Base-by-base conservation (phyloP, 345 rosid species). In the Punica granatum region DNA sequence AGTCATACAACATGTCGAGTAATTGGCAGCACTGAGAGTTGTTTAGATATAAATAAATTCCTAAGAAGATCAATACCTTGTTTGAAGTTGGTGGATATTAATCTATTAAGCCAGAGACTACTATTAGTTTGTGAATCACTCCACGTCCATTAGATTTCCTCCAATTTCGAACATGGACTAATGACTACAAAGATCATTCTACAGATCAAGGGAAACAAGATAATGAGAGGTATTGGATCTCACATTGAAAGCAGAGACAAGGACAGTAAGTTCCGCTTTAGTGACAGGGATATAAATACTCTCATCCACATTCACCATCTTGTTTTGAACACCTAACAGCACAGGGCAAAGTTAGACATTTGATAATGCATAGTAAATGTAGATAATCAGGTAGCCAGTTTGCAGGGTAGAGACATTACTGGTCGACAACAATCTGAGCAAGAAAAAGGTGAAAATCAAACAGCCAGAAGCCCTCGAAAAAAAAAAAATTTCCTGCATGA, bases 241-340 rank as follows among this genome's bases (percentile, higher is more conserved):
- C 70, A 93, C 98, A 34, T 75, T 86, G 83, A 89, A 89, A 59
- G 92, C 94, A 8, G 94, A 80, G 60, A 74, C 46, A 43, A 93
- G 89, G 79, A 88, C 89, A 14, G 97, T 72, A 67, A 72, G 87
- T 81, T 93, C 98, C 28, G 88, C 98, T 72, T 77, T 86, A 33
- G 88, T 89, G 69, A 90, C 59, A 3, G 97, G 97, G 76, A 93
- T 89, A 65, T 86, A 86, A 63, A 93, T 87, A 75, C 64, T 90
- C 71, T 93, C 96, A 49, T 93, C 96, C 74, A 89, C 16, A 73
- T 89, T 93, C 69, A 81, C 33, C 69, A 84, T 84, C 85, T 79
- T 87, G 82, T 89, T 90, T 77, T 90, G 98, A 69, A 93, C 94
- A 81, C 88, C 97, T 90, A 71, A 61, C 32, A 56, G 0, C 60